These are phyloP conservation scores for Imleria badia DNA, from an alignment of 768 basidiomycete genomes.

Conservation along the genomic window DNA sequence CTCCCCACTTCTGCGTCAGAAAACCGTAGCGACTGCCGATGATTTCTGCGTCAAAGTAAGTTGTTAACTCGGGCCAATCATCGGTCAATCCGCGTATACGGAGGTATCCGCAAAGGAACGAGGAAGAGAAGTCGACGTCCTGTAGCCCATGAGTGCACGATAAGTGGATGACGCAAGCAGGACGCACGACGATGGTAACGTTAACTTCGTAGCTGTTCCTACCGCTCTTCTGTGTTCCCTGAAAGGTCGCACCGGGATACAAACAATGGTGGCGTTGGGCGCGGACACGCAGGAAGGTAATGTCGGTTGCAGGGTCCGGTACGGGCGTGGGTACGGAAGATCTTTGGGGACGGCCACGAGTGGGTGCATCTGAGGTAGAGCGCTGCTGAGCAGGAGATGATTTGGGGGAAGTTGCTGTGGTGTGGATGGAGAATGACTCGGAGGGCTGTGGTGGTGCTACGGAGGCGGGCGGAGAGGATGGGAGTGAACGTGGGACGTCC, in stretches of 20 bases:
- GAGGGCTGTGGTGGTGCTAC: constrained; percentile 8
- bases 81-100: constrained; percentile 91
- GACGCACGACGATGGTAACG: constrained; percentile 85
- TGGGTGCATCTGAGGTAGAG: constrained; percentile 11
- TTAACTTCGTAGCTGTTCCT: constrained; percentile 93
- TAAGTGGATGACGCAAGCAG: constrained; percentile 2
- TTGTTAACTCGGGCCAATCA: constrained; percentile 94
- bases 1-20: constrained; percentile 87
- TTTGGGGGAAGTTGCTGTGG: constrained; percentile 11
- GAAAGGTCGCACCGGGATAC: constrained; percentile 86
- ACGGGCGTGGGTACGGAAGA: constrained; percentile 10
- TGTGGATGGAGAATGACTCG: constrained; percentile 16
- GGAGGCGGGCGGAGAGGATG: not conserved
- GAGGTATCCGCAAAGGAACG: constrained; percentile 88
- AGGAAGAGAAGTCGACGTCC: constrained; percentile 88
- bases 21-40: constrained; percentile 92
- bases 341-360: constrained; percentile 12
- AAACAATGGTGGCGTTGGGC: constrained; percentile 74
- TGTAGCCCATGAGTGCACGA: constrained; percentile 30
- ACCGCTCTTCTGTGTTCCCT: constrained; percentile 92
- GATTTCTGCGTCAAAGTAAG: constrained; percentile 96
- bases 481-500: constrained; percentile 12
- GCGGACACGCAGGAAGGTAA: constrained; percentile 73
- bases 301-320: constrained; percentile 64
- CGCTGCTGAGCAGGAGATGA: constrained; percentile 18